A percentile compares a stretch with the other conserved stretches of the same genome.
Conservation (phyloP, 202 grass and related monocot genomes). For the Sporobolus alterniflorus region DNA sequence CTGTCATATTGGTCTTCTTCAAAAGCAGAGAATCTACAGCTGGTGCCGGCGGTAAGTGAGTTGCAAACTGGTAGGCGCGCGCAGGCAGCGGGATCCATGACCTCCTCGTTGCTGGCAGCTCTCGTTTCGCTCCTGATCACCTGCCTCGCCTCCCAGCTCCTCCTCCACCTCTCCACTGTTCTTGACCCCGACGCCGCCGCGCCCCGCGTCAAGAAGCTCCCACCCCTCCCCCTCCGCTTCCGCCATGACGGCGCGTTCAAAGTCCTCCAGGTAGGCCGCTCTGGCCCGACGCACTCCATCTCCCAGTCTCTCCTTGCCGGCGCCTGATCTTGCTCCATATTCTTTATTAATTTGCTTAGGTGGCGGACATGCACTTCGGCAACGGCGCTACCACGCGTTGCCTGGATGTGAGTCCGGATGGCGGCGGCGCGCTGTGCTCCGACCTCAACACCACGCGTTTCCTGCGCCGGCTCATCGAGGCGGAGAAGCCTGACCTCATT, state of each 20-base stretch:
- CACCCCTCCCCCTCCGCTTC: conserved; percentile 79
- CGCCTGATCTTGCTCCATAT: conserved; percentile 2
- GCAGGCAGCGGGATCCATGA: conserved; percentile 3
- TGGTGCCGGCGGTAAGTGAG: too few relatives aligned
- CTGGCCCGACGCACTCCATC: too few relatives aligned
- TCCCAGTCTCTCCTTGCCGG: neutral
- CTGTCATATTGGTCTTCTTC: too few relatives aligned
- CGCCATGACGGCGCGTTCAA: conserved; percentile 88
- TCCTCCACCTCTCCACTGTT: conserved; percentile 52
- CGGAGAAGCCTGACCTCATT: conserved; percentile 85
- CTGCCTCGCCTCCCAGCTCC: conserved; percentile 35
- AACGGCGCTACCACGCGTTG: conserved; percentile 82
- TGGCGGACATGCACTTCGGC: conserved; percentile 96
- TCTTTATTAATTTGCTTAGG: conserved; percentile 53
- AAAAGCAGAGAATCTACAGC: neutral
- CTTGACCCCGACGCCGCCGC: conserved; percentile 35
- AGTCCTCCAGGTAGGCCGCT: conserved; percentile 76
- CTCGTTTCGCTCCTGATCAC: conserved; percentile 37
- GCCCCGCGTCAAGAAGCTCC: conserved; percentile 59
- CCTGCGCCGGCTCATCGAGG: conserved; percentile 74
- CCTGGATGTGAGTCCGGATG: conserved; percentile 63
- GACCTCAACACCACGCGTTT: conserved; percentile 93
- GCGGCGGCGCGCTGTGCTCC: conserved; percentile 63
- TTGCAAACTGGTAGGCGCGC: neutral
- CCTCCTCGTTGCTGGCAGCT: neutral